Conservation (phyloP, 345 rosid species). For the Populus simonii region DNA sequence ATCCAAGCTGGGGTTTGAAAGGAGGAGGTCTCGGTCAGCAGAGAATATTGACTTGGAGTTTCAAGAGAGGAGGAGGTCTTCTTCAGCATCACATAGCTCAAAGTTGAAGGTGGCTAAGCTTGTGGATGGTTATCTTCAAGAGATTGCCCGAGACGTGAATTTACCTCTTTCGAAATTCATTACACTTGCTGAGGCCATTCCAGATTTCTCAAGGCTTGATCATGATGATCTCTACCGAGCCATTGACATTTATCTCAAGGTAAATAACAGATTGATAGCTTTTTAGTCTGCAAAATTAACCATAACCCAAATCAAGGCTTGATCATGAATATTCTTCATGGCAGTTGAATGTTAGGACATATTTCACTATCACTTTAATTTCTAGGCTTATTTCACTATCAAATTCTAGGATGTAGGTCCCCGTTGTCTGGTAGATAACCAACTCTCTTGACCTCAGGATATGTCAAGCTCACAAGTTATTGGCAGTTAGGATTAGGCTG, state of each 20-base stretch:
- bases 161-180: slow-evolving; percentile 80
- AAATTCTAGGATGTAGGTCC: slow-evolving; percentile 34
- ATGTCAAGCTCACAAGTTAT: slow-evolving; percentile 11
- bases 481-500: slow-evolving; percentile 34
- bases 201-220: slow-evolving; percentile 76
- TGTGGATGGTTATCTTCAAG: slow-evolving; percentile 81
- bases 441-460: slow-evolving; percentile 47
- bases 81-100: slow-evolving; percentile 92
- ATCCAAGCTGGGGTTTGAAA: slow-evolving; percentile 59
- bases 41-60: slow-evolving; percentile 80
- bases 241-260: slow-evolving; percentile 97
- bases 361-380: slow-evolving; percentile 14
- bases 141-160: slow-evolving; percentile 67
- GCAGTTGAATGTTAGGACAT: slow-evolving; percentile 6
- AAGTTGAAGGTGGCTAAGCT: slow-evolving; percentile 94
- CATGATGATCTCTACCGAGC: slow-evolving; percentile 96
- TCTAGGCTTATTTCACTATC: neutral
- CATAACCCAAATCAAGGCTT: neutral
- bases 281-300: slow-evolving; percentile 5
- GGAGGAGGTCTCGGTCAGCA: slow-evolving; percentile 91
- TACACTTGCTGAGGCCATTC: slow-evolving; percentile 69
- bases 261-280: slow-evolving; percentile 24
- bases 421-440: slow-evolving; percentile 40
- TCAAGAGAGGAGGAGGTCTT: slow-evolving; percentile 88
- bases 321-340: neutral